Evolutionary conservation across 1,284 basidiomycete genomes (phyloP), one percentile per base, ranked within the genome.

Genomic region (Ustilago hordei): DNA sequence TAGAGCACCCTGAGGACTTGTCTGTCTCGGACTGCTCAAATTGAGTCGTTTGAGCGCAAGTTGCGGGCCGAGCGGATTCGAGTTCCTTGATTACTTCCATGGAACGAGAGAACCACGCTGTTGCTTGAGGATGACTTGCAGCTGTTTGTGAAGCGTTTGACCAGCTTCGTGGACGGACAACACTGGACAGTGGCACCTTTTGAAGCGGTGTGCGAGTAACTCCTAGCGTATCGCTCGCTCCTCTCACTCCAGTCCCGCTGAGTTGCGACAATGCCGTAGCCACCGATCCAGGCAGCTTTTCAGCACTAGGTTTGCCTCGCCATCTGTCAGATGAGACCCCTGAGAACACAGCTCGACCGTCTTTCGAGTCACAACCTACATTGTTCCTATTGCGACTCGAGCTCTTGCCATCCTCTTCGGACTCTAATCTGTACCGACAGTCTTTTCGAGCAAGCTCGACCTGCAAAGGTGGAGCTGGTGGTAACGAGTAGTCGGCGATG

Each of bases 381-480:
- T 50, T 54, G 17, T 28, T 58, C 17, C 55, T 38, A 36, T 53
- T 64, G 35, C n/a, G 23, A 15, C 43, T 11, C 19, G 19, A 15
- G 56, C 12, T n/a, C 12, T n/a, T 65, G 35, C 64, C 61, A 61
- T 73, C 65, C 15, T 55, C 55, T 4, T 68, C 70, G 0, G 23
- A 15, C 19, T 73, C 70, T 8, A 55, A 48, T 31, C 68, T 65
- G 38, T 68, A 67, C 2, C 43, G 45, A 11, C 53, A 57, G 17
- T 67, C 64, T 2, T 48, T 50, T 23, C 60, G 64, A 64, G 41
- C 70, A 65, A 56, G 70, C 28, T 64, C 41, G 19, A 65, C 64
- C 50, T 75, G 72, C 48, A 75, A 31, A 15, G 72, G 72, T 4
- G 55, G 60, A 28, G 72, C 72, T 43, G 69, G 72, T 11, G 67